Evolutionary conservation across 176 grass and related monocot genomes (phyloP).

Genomic region (Oryza longistaminata): DNA sequence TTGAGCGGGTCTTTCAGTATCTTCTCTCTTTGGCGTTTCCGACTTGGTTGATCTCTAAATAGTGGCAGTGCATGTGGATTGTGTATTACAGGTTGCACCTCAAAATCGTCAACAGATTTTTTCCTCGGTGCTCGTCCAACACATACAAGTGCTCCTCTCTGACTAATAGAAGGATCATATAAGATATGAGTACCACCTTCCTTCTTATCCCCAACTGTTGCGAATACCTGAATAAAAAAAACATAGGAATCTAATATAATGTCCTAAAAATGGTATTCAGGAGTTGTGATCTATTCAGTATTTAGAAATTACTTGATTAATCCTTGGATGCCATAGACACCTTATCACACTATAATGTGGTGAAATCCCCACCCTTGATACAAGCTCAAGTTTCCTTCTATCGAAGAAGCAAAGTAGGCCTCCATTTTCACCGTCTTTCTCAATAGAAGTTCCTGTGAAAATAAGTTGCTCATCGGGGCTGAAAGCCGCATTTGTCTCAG

Average conservation of each 20-base stretch:
- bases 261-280: constrained; percentile 19
- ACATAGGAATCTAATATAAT: constrained; percentile 21
- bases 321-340: constrained; percentile 85
- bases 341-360: constrained; percentile 78
- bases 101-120: constrained; percentile 92
- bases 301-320: constrained; percentile 72
- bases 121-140: constrained; percentile 88
- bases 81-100: constrained; percentile 90
- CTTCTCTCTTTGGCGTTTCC: constrained; percentile 91
- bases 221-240: constrained; percentile 75
- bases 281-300: not conserved
- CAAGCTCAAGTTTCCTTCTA: constrained; percentile 92
- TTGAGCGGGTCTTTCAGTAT: constrained; percentile 87
- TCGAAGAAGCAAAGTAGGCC: constrained; percentile 96
- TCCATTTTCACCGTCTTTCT: constrained; percentile 78
- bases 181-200: constrained; percentile 87
- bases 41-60: constrained; percentile 88
- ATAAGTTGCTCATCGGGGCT: constrained; percentile 95
- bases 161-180: constrained; percentile 93
- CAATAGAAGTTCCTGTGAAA: constrained; percentile 91
- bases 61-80: constrained; percentile 91
- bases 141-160: constrained; percentile 94
- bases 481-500: constrained; percentile 86
- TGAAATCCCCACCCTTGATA: constrained; percentile 90
- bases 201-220: constrained; percentile 95